phyloP scores from a whole-genome alignment of 2,329 filamentous ascomycete genomes.

The Iodosphaeria phyllophila region DNA sequence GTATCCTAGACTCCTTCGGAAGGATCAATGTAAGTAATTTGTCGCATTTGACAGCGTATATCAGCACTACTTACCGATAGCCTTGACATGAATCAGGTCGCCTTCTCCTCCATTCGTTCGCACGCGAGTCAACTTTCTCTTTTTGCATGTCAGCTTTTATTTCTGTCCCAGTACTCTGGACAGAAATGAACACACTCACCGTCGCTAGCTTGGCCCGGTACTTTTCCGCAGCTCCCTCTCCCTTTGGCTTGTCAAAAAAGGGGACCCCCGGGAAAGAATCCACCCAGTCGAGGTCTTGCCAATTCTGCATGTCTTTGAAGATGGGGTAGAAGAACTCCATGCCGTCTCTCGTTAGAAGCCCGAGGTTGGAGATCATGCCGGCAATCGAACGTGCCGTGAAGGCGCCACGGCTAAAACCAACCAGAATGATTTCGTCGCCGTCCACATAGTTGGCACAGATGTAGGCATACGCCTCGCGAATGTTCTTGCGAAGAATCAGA shows the following conservation, averaged over 20 bases:
- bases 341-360: conserved; percentile 31
- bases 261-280: conserved; percentile 27
- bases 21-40: conserved; percentile 3
- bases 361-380: conserved; percentile 30
- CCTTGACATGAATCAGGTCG: conserved; percentile 25
- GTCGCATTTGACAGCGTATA: conserved; percentile 1
- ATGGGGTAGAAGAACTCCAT: conserved; percentile 35
- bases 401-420: conserved; percentile 39
- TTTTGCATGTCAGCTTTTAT: conserved; percentile 4
- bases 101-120: conserved; percentile 16
- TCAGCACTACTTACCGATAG: conserved; percentile 15
- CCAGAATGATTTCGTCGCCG: conserved; percentile 35
- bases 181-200: too few species aligned
- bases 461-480: conserved; percentile 44
- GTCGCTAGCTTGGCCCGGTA: conserved; percentile 26
- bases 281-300: conserved; percentile 23
- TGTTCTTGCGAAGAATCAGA: conserved; percentile 14
- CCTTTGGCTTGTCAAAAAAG: conserved; percentile 29
- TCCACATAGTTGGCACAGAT: conserved; percentile 41
- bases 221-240: conserved; percentile 17
- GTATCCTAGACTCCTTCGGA: conserved; percentile 28
- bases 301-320: conserved; percentile 37
- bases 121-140: conserved; percentile 20
- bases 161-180: background rate
- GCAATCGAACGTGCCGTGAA: conserved; percentile 38